Evolutionary conservation across 1,284 basidiomycete species (phyloP), one percentile per base, ranked within the genome.

Genomic region (Leccinum brunneo-olivaceum): DNA sequence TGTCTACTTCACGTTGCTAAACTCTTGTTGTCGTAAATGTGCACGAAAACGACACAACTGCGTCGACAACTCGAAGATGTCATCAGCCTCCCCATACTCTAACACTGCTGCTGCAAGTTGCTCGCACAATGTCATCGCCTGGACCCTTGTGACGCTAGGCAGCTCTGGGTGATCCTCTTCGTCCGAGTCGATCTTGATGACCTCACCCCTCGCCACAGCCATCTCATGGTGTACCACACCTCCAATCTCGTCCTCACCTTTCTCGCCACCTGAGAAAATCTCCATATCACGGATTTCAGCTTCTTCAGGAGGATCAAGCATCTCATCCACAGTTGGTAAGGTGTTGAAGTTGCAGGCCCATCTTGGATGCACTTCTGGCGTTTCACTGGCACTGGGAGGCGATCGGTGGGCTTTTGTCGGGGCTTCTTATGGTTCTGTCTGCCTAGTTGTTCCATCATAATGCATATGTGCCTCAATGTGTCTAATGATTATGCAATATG

Each of bases 51-150:
- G 20, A 36, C 25, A 29, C 15, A 45, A 19, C 9, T 10, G n/a
- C 30, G 34, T 24, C 10, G n/a, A 32, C 10, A 44, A 27, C 4
- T 44, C 16, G 0, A 28, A 33, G 23, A 29, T 25, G 6, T 37
- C 12, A 18, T 34, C 8, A 14, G 32, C 36, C 28, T 43, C 21
- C 9, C 29, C 42, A 40, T 43, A 41, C 24, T 44, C 43, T 11
- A 27, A 20, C 20, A 34, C 25, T 2, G n/a, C 39, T 15, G 12
- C 14, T 20, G 4, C 27, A 15, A 43, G 24, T 10, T 35, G 11
- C 19, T 43, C 10, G 4, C 24, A 43, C 6, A 36, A 8, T 6
- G 14, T 11, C 41, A 36, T 27, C 25, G 25, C 25, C 11, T 27
- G 25, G 11, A 27, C 25, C 25, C 25, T 27, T 27, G 25, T 27